A percentile compares a stretch with the other conserved stretches of the same genome.
These are phyloP conservation scores for Scytalidium sp. DNA, from an alignment of 2,329 filamentous ascomycete genomes.

Conservation along the genomic window DNA sequence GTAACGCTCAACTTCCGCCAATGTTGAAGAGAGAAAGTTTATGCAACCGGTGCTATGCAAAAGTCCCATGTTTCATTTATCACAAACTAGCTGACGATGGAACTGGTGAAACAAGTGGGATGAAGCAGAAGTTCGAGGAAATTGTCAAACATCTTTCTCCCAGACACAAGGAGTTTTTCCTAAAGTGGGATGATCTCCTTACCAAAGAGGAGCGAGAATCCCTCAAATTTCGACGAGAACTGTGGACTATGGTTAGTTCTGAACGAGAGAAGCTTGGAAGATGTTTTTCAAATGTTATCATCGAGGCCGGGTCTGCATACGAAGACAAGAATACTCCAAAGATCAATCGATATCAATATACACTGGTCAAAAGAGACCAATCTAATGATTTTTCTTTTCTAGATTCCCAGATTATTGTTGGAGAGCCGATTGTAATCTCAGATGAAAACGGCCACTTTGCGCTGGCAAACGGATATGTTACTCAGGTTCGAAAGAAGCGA, in stretches of 20 bases:
- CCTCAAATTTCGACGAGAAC: constrained; percentile 80
- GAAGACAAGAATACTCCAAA: constrained; percentile 70
- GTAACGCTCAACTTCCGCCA: constrained; percentile 73
- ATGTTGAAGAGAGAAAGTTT: constrained; percentile 81
- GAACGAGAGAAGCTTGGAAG: constrained; percentile 86
- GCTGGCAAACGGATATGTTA: constrained; percentile 87
- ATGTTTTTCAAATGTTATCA: constrained; percentile 84
- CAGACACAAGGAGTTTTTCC: constrained; percentile 77
- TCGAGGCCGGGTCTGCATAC: constrained; percentile 71
- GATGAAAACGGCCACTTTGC: constrained; percentile 95
- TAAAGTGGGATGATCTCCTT: constrained; percentile 89
- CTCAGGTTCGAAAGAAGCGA: constrained; percentile 67
- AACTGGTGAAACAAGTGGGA: constrained; percentile 73
- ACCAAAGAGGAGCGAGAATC: constrained; percentile 93
- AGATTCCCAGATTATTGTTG: constrained; percentile 82
- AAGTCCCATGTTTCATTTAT: constrained; percentile 87
- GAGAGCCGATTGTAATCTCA: constrained; percentile 94
- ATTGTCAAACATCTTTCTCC: constrained; percentile 74
- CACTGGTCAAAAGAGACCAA: constrained; percentile 69
- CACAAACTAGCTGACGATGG: constrained; percentile 88
- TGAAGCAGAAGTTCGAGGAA: constrained; percentile 79
- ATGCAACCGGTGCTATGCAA: constrained; percentile 87
- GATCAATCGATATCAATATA: constrained; percentile 90
- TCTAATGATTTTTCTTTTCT: constrained; percentile 73
- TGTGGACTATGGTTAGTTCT: constrained; percentile 92